These are phyloP conservation scores for Plasmodium cynomolgi DNA, from an alignment of 169 alveolate genomes.

Conservation along the genomic window DNA sequence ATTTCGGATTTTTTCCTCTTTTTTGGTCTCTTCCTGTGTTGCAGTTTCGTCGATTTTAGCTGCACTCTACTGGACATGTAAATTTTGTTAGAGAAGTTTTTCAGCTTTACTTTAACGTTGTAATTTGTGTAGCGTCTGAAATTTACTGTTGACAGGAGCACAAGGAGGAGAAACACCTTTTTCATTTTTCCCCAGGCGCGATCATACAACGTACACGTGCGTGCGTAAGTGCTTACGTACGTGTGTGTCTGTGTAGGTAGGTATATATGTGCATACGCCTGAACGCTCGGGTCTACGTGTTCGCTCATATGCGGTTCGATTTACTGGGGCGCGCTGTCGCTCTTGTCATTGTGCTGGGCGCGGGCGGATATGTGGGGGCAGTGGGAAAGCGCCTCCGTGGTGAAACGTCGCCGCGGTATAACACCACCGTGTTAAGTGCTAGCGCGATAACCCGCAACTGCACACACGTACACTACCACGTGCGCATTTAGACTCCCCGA, in stretches of 20 bases:
- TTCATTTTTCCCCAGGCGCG: constrained; percentile 32
- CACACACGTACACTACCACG: not conserved
- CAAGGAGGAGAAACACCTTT: constrained; percentile 20
- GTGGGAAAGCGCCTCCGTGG: not conserved
- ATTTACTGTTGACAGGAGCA: constrained; percentile 9
- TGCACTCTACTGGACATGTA: constrained; percentile 74
- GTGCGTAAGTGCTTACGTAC: not conserved
- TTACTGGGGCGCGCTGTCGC: not conserved
- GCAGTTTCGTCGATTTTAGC: constrained; percentile 72
- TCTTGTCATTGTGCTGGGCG: not conserved
- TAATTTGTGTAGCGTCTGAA: constrained; percentile 39
- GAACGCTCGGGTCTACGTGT: not conserved
- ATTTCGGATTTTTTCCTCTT: constrained; percentile 71
- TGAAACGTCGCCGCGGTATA: not conserved
- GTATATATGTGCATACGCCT: not conserved
- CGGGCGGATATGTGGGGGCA: not conserved
- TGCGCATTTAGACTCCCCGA: not conserved
- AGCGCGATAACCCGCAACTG: not conserved
- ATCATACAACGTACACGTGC: not conserved
- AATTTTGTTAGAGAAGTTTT: constrained; percentile 35
- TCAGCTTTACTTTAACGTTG: constrained; percentile 21
- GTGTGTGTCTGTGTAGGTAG: not conserved
- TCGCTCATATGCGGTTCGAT: not conserved
- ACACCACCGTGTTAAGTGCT: not conserved
- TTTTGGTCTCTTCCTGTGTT: constrained; percentile 69